A percentile compares a stretch with the other conserved stretches of the same genome.
Conservation (phyloP, 2,329 filamentous ascomycete species). For the Fusarium praegraminearum region DNA sequence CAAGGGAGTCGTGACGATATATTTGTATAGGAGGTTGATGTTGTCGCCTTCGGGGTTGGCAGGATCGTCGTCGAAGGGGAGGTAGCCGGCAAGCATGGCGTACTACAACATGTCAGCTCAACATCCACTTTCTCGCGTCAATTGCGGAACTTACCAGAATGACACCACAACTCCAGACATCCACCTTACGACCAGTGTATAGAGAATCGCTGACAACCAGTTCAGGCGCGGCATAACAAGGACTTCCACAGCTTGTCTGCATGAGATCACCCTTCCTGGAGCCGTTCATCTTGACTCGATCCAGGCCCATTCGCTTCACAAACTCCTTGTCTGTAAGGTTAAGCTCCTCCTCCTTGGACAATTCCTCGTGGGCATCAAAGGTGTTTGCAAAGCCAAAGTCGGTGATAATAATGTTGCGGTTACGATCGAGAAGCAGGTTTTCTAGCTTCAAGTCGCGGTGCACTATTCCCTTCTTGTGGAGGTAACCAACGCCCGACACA, state of each 20-base stretch:
- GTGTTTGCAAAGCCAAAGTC: conserved; percentile 99
- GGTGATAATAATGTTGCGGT: conserved; percentile 99
- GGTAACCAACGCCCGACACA: conserved; percentile 94
- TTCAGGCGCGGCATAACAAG: conserved; percentile 97
- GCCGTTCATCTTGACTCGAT: conserved; percentile 80
- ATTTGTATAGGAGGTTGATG: conserved; percentile 98
- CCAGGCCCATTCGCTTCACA: conserved; percentile 86
- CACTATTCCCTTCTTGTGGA: conserved; percentile 98
- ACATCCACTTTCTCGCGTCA: neutral
- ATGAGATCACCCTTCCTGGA: conserved; percentile 91
- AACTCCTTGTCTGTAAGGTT: conserved; percentile 88
- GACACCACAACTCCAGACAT: conserved; percentile 99
- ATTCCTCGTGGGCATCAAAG: conserved; percentile 88
- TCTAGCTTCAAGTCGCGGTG: conserved; percentile 97
- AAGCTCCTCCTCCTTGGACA: conserved; percentile 90
- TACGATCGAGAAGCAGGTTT: conserved; percentile 93
- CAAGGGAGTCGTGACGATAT: conserved; percentile 95
- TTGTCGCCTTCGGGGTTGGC: conserved; percentile 99
- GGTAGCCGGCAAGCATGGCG: conserved; percentile 96
- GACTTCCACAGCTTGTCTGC: conserved; percentile 98
- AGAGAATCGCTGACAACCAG: conserved; percentile 96
- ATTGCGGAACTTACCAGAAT: conserved; percentile 79
- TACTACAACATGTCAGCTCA: conserved; percentile 71
- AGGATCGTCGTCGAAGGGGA: conserved; percentile 97
- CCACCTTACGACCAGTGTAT: conserved; percentile 97